A percentile compares a stretch with the other conserved stretches of the same genome.
phyloP scores from a whole-genome alignment of 148 eudicot species.

The Camellia sinensis region DNA sequence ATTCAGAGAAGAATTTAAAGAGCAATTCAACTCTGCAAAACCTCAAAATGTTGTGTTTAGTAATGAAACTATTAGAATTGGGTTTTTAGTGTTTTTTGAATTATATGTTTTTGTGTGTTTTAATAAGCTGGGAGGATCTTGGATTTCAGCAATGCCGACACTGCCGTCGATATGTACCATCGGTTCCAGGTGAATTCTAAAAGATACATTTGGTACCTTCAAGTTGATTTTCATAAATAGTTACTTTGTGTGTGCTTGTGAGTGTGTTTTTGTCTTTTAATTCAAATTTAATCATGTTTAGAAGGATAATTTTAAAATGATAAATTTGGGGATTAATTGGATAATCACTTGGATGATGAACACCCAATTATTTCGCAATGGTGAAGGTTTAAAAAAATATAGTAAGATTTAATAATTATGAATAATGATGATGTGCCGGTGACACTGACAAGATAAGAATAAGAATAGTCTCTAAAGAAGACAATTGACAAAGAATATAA shows the following conservation, averaged over 20 bases:
- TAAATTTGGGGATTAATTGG: not conserved
- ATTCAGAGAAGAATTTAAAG: not conserved
- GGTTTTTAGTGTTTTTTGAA: not conserved
- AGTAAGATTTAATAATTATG: too few relatives aligned
- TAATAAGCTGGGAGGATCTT: constrained; percentile 49
- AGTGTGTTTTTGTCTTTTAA: not conserved
- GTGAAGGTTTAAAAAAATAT: not conserved
- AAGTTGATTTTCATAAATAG: not conserved
- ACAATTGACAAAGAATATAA: not conserved
- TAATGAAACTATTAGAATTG: not conserved
- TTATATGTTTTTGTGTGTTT: not conserved
- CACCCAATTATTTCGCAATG: not conserved
- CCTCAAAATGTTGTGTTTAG: too few relatives aligned
- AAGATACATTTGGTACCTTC: not conserved
- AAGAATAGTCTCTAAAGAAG: not conserved
- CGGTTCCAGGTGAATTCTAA: constrained; percentile 61
- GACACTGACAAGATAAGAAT: constrained; percentile 20
- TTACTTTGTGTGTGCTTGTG: not conserved
- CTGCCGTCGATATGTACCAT: constrained; percentile 91
- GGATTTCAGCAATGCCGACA: constrained; percentile 88
- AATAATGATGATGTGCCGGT: not conserved
- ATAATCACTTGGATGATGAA: not conserved
- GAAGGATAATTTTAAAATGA: not conserved
- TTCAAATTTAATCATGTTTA: not conserved
- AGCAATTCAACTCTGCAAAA: not conserved